Evolutionary conservation across 306 rosid genomes (phyloP).

Genomic region (Hippophae rhamnoides): DNA sequence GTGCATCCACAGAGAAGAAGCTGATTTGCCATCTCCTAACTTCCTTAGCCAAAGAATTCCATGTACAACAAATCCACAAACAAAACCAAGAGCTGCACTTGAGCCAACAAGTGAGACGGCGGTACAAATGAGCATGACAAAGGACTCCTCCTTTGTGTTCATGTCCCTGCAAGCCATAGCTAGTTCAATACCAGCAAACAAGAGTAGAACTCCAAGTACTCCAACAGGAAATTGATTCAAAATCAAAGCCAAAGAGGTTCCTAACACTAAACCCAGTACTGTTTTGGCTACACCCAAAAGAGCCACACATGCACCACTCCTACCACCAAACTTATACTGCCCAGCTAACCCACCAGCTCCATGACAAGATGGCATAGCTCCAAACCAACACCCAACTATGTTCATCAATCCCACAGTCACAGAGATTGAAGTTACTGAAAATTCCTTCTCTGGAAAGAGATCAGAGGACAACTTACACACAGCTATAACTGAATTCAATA

Average conservation of each 20-base stretch:
- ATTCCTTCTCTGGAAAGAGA: slow-evolving; percentile 46
- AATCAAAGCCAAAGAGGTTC: slow-evolving; percentile 44
- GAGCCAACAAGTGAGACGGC: slow-evolving; percentile 61
- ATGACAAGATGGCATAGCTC: slow-evolving; percentile 64
- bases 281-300: slow-evolving; percentile 49
- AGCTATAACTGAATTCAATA: slow-evolving; percentile 53
- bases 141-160: slow-evolving; percentile 40
- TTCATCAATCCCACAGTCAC: slow-evolving; percentile 65
- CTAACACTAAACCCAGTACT: slow-evolving; percentile 47
- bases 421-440: slow-evolving; percentile 44
- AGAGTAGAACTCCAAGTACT: slow-evolving; percentile 43
- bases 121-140: slow-evolving; percentile 49
- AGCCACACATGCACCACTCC: slow-evolving; percentile 74
- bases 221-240: slow-evolving; percentile 53
- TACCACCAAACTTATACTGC: slow-evolving; percentile 67
- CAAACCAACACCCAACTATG: slow-evolving; percentile 55
- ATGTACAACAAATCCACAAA: slow-evolving; percentile 32
- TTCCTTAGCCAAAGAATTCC: slow-evolving; percentile 36
- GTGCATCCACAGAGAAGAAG: too few relatives aligned
- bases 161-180: slow-evolving; percentile 63
- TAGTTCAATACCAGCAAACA: slow-evolving; percentile 63
- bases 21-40: too few relatives aligned
- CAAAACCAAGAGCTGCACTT: slow-evolving; percentile 57
- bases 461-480: slow-evolving; percentile 49
- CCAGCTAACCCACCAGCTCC: slow-evolving; percentile 70